These are phyloP conservation scores for Adansonia digitata DNA, from an alignment of 345 rosid genomes.

Conservation along the genomic window DNA sequence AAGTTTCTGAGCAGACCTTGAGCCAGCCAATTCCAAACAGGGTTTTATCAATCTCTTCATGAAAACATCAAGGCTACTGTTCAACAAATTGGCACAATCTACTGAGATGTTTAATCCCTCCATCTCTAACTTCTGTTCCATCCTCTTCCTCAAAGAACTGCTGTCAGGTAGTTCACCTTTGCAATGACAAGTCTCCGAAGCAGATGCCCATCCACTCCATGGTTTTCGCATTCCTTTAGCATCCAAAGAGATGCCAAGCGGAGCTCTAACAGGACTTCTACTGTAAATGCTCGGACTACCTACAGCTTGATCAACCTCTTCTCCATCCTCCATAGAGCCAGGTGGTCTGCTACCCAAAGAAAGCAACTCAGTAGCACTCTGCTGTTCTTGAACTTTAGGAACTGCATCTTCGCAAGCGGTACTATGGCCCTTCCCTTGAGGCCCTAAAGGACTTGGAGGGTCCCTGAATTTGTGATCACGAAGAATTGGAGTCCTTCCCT, in stretches of 20 bases:
- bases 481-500: constrained; percentile 37
- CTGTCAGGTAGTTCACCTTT: constrained; percentile 58
- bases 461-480: constrained; percentile 43
- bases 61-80: constrained; percentile 48
- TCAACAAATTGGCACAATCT: constrained; percentile 50
- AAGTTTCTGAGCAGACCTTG: constrained; percentile 29
- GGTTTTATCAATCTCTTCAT: constrained; percentile 65
- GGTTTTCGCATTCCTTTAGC: constrained; percentile 29
- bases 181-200: constrained; percentile 34
- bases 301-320: constrained; percentile 70
- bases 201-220: constrained; percentile 7
- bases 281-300: constrained; percentile 47
- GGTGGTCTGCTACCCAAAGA: constrained; percentile 64
- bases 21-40: constrained; percentile 47
- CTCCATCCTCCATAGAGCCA: constrained; percentile 63
- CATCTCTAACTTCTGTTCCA: constrained; percentile 37
- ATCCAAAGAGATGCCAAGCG: constrained; percentile 47
- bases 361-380: constrained; percentile 50
- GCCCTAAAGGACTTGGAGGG: constrained; percentile 49
- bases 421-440: constrained; percentile 41
- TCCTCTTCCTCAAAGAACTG: constrained; percentile 40
- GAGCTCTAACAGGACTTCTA: constrained; percentile 62
- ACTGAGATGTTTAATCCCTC: constrained; percentile 50
- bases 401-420: constrained; percentile 29
- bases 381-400: constrained; percentile 40